Conservation (phyloP, 2,329 filamentous ascomycete genomes). For the Arthrobotrys musiformis region DNA sequence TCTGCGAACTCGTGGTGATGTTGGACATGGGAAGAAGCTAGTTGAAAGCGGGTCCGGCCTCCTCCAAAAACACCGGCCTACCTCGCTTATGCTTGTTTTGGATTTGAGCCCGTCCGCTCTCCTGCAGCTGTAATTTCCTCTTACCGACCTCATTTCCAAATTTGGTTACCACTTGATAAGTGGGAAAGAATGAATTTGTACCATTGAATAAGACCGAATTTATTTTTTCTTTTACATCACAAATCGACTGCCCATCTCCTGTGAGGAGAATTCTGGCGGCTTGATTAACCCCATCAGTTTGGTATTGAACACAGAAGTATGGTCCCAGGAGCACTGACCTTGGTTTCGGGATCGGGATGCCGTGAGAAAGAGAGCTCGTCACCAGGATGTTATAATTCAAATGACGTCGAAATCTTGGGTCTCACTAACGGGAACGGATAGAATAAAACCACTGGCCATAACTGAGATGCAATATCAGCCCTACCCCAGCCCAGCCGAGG, state of each 20-base stretch:
- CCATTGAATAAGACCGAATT: conserved; percentile 3
- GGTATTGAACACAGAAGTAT: too few relatives aligned
- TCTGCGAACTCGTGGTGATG: conserved; percentile 44
- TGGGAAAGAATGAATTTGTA: not conserved
- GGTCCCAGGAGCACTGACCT: conserved; percentile 13
- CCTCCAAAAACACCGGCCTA: conserved; percentile 19
- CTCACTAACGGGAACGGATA: conserved; percentile 40
- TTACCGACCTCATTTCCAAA: conserved; percentile 54
- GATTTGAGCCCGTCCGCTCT: conserved; percentile 51
- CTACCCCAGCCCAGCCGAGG: conserved; percentile 17
- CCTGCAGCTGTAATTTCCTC: conserved; percentile 54
- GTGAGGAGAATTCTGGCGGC: conserved; percentile 14
- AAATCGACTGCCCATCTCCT: not conserved
- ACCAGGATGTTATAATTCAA: conserved; percentile 38
- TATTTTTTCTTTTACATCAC: conserved; percentile 8
- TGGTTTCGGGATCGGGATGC: conserved; percentile 26
- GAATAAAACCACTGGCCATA: conserved; percentile 31
- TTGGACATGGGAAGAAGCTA: conserved; percentile 5
- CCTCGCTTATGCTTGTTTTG: conserved; percentile 56
- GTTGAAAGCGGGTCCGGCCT: conserved; percentile 33
- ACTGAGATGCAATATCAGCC: conserved; percentile 44
- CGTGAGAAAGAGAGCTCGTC: conserved; percentile 23
- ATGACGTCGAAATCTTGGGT: conserved; percentile 37
- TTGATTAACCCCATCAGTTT: conserved; percentile 15
- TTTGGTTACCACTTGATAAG: conserved; percentile 27